These are phyloP conservation scores for Adansonia madagascariensis DNA, from an alignment of 441 rosid species.

Conservation along the genomic window DNA sequence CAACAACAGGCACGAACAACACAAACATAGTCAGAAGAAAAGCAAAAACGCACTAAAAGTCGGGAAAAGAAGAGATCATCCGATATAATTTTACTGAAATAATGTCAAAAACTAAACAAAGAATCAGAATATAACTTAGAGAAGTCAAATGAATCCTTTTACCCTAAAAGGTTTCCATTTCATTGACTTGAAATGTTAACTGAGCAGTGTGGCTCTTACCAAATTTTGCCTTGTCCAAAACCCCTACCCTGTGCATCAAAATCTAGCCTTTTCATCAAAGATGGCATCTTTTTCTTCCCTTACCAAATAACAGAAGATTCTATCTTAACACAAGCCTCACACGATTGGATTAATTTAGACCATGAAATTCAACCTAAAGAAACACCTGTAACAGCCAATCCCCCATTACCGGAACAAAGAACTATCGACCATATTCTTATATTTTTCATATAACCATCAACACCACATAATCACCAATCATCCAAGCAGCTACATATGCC, in stretches of 20 bases:
- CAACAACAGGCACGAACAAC: neutral
- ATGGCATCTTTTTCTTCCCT: neutral
- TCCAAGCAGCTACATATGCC: slow-evolving; percentile 3
- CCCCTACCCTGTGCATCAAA: neutral
- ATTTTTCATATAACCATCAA: slow-evolving; percentile 1
- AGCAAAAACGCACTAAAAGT: neutral
- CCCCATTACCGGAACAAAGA: neutral
- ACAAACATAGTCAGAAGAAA: neutral
- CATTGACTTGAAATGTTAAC: neutral
- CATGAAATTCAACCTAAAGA: slow-evolving; percentile 16
- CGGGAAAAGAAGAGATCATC: neutral
- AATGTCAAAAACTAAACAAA: slow-evolving; percentile 1
- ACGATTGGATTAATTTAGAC: neutral
- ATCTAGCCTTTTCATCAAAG: neutral
- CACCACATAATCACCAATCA: neutral
- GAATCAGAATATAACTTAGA: too few species aligned
- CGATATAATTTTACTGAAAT: neutral
- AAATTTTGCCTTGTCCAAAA: neutral
- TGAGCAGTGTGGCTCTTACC: neutral
- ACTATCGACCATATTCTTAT: neutral
- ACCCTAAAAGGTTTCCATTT: neutral
- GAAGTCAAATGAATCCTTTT: neutral
- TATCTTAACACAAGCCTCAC: neutral
- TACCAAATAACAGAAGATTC: neutral
- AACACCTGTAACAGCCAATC: neutral